Conservation (phyloP, 257 asterid genomes). For the Plantago ovata region DNA sequence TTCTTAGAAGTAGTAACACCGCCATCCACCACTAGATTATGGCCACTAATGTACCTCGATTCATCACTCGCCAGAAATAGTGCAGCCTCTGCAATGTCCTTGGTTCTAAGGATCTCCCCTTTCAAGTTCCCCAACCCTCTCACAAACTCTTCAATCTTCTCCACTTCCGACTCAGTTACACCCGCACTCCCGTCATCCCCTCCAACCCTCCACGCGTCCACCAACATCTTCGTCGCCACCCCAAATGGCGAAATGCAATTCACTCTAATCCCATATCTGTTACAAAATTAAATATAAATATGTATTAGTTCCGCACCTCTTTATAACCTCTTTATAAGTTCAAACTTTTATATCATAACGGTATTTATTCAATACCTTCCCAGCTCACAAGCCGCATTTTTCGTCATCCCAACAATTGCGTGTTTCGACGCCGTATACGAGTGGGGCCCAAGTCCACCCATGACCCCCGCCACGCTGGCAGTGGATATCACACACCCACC, state of each 20-base stretch:
- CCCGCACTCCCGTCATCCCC: conserved; percentile 20
- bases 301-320: no score
- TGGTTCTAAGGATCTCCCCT: conserved; percentile 39
- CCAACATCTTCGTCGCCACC: conserved; percentile 83
- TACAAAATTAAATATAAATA: no score
- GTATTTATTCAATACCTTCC: conserved; percentile 29
- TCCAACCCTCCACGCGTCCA: conserved; percentile 56
- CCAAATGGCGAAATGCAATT: conserved; percentile 90
- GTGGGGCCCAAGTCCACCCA: conserved; percentile 80
- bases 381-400: conserved; percentile 74
- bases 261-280: conserved; percentile 52
- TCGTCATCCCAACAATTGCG: conserved; percentile 70
- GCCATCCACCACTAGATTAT: conserved; percentile 64
- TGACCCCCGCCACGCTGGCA: conserved; percentile 68
- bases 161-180: conserved; percentile 40
- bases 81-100: conserved; percentile 60
- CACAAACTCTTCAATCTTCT: conserved; percentile 69
- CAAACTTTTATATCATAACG: no score
- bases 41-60: conserved; percentile 61
- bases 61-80: conserved; percentile 54
- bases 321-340: no score
- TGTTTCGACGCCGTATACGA: conserved; percentile 86
- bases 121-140: conserved; percentile 52
- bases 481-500: conserved; percentile 67
- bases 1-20: conserved; percentile 54